Percentiles rank a stretch among this genome's conserved stretches.
phyloP scores from a whole-genome alignment of 2,329 filamentous ascomycete species.

The Diaporthe sp. region DNA sequence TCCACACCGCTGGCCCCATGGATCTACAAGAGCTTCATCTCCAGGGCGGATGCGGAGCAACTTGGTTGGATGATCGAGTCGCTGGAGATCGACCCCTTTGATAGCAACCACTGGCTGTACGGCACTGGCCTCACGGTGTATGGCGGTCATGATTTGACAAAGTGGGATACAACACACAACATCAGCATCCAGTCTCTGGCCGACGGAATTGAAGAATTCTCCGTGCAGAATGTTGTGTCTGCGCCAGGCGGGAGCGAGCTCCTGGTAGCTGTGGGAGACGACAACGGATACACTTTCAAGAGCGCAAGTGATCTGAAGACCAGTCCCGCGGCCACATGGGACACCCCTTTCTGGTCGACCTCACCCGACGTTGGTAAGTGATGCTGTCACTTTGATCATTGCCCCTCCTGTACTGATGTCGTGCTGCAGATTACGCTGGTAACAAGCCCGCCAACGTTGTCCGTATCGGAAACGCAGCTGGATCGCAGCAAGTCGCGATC shows the following conservation, averaged over 20 bases:
- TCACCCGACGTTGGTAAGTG: conserved; percentile 57
- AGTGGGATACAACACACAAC: conserved; percentile 65
- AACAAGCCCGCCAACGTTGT: conserved; percentile 61
- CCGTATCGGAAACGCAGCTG: conserved; percentile 62
- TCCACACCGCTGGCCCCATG: conserved; percentile 65
- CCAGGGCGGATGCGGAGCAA: conserved; percentile 59
- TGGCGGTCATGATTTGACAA: conserved; percentile 65
- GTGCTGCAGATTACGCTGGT: conserved; percentile 58
- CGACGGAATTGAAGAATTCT: conserved; percentile 68
- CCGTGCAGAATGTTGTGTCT: conserved; percentile 63
- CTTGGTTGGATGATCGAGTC: conserved; percentile 74
- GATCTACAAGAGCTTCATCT: conserved; percentile 64
- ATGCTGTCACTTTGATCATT: fast-evolving
- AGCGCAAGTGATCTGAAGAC: conserved; percentile 54
- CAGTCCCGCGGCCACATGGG: conserved; percentile 60
- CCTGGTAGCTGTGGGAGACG: conserved; percentile 64
- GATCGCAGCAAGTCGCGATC: conserved; percentile 60
- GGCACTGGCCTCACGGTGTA: conserved; percentile 63
- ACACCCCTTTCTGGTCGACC: conserved; percentile 60
- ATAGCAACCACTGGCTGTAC: conserved; percentile 73
- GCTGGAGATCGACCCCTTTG: conserved; percentile 69
- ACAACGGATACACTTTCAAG: conserved; percentile 65
- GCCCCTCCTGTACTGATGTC: not conserved
- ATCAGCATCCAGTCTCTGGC: conserved; percentile 65
- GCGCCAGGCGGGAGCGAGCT: conserved; percentile 65